Evolutionary conservation across 2,329 filamentous ascomycete species (phyloP).

Genomic region (Chaetomium strumarium): DNA sequence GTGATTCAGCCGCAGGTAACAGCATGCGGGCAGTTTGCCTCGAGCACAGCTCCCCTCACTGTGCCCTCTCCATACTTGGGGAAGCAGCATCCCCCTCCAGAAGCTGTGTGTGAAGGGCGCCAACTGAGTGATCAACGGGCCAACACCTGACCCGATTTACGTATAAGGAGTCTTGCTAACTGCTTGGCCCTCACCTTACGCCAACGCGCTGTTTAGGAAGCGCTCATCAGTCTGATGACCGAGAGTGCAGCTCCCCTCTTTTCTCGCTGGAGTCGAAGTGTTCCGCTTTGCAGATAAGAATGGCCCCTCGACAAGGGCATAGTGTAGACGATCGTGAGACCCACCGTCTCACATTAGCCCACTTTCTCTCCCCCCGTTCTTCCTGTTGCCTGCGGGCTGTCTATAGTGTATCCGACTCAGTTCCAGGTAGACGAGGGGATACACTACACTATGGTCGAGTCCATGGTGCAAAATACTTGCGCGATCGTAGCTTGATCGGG

Average conservation of each 20-base stretch:
- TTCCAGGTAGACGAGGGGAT: not conserved
- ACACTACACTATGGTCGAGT: not conserved
- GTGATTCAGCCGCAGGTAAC: conserved; percentile 1
- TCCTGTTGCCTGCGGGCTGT: conserved; percentile 1
- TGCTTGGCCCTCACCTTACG: not conserved
- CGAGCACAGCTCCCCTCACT: not conserved
- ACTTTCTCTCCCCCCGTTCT: not conserved
- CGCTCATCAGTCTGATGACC: too few relatives aligned
- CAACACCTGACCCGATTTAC: conserved; percentile 4
- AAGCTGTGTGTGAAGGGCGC: not conserved
- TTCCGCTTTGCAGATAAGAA: not conserved
- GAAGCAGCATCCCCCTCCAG: not conserved
- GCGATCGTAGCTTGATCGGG: conserved; percentile 1
- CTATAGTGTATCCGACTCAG: not conserved
- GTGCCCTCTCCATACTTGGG: conserved; percentile 2
- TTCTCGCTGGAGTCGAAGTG: not conserved
- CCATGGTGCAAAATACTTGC: conserved; percentile 1
- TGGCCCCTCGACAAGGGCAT: too few relatives aligned
- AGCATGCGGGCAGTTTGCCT: not conserved
- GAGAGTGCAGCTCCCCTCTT: too few relatives aligned
- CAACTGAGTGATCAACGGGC: conserved; percentile 2
- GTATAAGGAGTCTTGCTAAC: not conserved
- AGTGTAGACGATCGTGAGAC: not conserved
- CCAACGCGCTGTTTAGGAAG: not conserved
- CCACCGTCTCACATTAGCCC: too few relatives aligned